These are phyloP conservation scores for Porpolomopsis calyptriformis DNA, from an alignment of 768 basidiomycete species.

Conservation along the genomic window DNA sequence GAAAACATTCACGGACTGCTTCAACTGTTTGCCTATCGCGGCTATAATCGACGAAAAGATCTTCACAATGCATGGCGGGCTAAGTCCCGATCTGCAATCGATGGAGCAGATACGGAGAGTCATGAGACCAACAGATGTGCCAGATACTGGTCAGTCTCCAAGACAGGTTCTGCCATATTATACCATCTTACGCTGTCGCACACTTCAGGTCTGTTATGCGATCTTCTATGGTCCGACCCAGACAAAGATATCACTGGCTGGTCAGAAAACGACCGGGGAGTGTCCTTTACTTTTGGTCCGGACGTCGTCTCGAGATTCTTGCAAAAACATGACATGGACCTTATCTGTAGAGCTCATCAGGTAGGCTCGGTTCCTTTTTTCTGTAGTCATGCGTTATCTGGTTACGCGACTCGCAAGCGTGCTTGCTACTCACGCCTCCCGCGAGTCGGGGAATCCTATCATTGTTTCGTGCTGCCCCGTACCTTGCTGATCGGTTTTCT, in stretches of 20 bases:
- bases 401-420: no score
- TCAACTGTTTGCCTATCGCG: slow-evolving; percentile 98
- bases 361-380: slow-evolving; percentile 32
- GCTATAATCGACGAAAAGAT: slow-evolving; percentile 99
- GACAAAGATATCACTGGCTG: slow-evolving; percentile 99
- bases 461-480: no score
- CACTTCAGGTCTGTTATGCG: slow-evolving; percentile 74
- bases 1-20: slow-evolving; percentile 99
- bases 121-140: slow-evolving; percentile 98
- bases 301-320: slow-evolving; percentile 97
- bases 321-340: slow-evolving; percentile 99
- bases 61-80: slow-evolving; percentile 98
- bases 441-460: no score
- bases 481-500: background rate
- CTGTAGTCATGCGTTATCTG: slow-evolving; percentile 5
- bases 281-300: slow-evolving; percentile 97
- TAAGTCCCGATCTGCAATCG: slow-evolving; percentile 94
- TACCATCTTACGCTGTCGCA: slow-evolving; percentile 2
- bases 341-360: slow-evolving; percentile 98
- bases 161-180: background rate
- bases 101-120: slow-evolving; percentile 99
- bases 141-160: slow-evolving; percentile 73
- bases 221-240: slow-evolving; percentile 97
- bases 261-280: slow-evolving; percentile 98
- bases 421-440: no score